Evolutionary conservation across 2,329 filamentous ascomycete genomes (phyloP).

Genomic region (Colletotrichum tabaci): DNA sequence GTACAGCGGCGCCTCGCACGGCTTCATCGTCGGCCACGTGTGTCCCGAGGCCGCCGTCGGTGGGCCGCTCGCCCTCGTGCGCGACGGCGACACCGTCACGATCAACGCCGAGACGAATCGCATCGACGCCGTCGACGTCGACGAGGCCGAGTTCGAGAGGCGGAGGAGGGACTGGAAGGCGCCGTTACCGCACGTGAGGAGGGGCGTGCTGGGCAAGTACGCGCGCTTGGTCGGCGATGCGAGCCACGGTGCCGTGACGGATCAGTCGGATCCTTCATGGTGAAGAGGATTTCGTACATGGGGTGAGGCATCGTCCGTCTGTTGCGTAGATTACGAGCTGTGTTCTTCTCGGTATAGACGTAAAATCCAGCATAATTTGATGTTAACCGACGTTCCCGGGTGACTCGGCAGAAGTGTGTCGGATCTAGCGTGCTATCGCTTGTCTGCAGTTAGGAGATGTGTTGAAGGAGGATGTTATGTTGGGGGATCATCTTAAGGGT

Average conservation of each 20-base stretch:
- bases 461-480: no score
- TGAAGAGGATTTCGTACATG: conserved; percentile 9
- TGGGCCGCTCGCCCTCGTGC: conserved; percentile 87
- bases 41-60: conserved; percentile 91
- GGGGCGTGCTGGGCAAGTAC: conserved; percentile 93
- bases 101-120: conserved; percentile 88
- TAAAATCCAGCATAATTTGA: background rate
- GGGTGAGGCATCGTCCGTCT: background rate
- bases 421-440: no score
- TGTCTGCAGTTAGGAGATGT: no score
- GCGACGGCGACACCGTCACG: conserved; percentile 85
- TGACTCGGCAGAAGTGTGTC: background rate
- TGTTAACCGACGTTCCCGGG: background rate
- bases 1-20: conserved; percentile 90
- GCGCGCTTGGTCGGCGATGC: conserved; percentile 90
- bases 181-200: conserved; percentile 80
- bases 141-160: conserved; percentile 77
- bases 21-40: conserved; percentile 95
- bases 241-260: conserved; percentile 91
- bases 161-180: conserved; percentile 78
- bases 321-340: background rate
- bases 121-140: conserved; percentile 76
- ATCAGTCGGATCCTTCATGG: conserved; percentile 59
- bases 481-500: no score
- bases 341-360: background rate